Evolutionary conservation across 73 alveolate species (phyloP), one percentile per base, ranked within the genome.

Genomic region (Paramecium octaurelia): DNA sequence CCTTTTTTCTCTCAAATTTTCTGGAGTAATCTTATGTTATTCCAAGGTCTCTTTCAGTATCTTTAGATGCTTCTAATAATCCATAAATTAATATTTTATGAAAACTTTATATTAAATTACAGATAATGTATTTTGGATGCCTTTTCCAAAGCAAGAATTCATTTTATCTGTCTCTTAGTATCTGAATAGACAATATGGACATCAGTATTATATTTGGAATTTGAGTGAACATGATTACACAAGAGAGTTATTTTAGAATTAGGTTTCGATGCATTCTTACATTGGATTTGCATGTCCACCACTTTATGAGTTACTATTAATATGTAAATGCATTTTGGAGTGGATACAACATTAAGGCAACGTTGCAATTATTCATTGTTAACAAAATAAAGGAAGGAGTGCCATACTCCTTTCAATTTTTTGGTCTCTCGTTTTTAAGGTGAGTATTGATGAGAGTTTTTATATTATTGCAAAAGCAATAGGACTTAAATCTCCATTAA

Each of bases 81-180:
- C 64, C 88, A 75, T 75, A 35, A 75, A 54, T 54, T 35, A 42
- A 38, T 75, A 29, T 75, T 35, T 64, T 12, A 64, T 64, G 84
- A 64, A 64, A 64, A 31, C 42, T 64, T 11, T 64, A 34, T 64
- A 64, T 12, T 73, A 73, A 73, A 73, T 73, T 36, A 73, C 59
- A 73, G 60, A 73, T 31, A 73, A 73, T 73, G 87, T 80, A 18
- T 80, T 48, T 48, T 80, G 91, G 91, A 80, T 80, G 75, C 91
- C 91, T 40, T 80, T 44, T 21, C 91, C 91, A 31, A 80, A 80
- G 73, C 46, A 80, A 48, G 75, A 80, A 23, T 11, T 12, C 21
- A 80, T 80, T 14, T 9, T 24, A 27, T 21, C 24, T 7, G 34
- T 44, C 12, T 80, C 91, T 24, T 80, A 21, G 43, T 43, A 80